phyloP scores from a whole-genome alignment of 225 moss, liverwort and hornwort genomes.

The Pseudisothecium myosuroides region DNA sequence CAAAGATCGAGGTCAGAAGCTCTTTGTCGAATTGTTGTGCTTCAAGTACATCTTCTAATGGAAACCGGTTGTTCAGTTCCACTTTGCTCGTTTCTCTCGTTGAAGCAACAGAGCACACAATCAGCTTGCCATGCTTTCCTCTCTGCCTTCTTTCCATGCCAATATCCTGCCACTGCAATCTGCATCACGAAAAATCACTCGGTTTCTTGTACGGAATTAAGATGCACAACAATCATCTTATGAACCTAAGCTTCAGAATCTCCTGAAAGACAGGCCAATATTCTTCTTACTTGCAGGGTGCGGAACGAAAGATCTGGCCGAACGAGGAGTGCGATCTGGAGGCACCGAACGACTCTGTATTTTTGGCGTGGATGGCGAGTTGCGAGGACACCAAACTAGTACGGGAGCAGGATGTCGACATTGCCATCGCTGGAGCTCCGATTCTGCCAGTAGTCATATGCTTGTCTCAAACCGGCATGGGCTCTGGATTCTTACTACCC shows the following conservation, averaged over 20 bases:
- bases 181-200: not conserved
- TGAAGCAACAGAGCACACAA: slow-evolving; percentile 3
- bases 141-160: not conserved
- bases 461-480: not conserved
- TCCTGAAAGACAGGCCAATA: not conserved
- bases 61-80: slow-evolving; percentile 21
- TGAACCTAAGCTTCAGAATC: not conserved
- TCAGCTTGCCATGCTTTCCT: not conserved
- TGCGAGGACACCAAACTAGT: not conserved
- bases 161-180: slow-evolving; percentile 10
- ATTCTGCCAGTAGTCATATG: not conserved
- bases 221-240: not conserved
- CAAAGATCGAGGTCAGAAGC: slow-evolving; percentile 73
- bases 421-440: slow-evolving; percentile 1
- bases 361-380: not conserved
- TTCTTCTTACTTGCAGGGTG: slow-evolving; percentile 12
- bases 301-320: not conserved
- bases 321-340: not conserved
- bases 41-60: slow-evolving; percentile 66
- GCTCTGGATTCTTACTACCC: not conserved
- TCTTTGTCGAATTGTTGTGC: slow-evolving; percentile 81
- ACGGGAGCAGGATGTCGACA: not conserved
- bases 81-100: not conserved
- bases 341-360: not conserved
- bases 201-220: not conserved